Percentiles rank a stretch among this genome's conserved stretches.
Conservation (phyloP, 164 flowering plant species). For the Pachysandra terminalis region DNA sequence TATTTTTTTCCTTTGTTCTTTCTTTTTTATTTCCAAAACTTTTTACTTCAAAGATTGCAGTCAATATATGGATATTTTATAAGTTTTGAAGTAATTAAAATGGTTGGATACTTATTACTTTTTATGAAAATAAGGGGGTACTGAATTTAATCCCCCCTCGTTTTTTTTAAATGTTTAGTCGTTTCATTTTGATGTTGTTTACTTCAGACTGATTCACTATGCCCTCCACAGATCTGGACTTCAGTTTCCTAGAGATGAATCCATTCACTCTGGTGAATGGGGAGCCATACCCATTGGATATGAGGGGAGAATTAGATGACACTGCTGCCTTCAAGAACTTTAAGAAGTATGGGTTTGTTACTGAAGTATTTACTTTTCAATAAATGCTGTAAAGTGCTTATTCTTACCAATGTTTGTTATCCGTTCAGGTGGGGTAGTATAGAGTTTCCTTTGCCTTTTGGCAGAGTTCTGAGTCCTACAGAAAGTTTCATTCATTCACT, state of each 20-base stretch:
- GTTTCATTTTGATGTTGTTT: background rate
- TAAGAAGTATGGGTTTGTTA: slow-evolving; percentile 49
- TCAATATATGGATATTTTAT: background rate
- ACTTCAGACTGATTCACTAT: background rate
- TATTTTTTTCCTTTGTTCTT: background rate
- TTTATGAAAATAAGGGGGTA: too few species aligned
- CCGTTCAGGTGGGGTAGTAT: slow-evolving; percentile 11
- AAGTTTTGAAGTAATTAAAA: background rate
- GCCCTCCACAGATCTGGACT: slow-evolving; percentile 64
- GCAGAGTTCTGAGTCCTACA: slow-evolving; percentile 10
- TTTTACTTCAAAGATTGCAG: background rate
- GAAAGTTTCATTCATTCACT: slow-evolving; percentile 10
- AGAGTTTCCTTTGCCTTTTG: slow-evolving; percentile 11
- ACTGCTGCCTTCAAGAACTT: slow-evolving; percentile 94
- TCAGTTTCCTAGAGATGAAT: slow-evolving; percentile 90
- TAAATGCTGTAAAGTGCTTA: background rate
- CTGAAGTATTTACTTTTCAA: background rate
- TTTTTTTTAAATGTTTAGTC: background rate
- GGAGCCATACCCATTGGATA: slow-evolving; percentile 84
- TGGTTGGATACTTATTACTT: background rate
- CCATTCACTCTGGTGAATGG: slow-evolving; percentile 85
- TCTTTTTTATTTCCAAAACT: background rate
- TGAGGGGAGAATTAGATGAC: slow-evolving; percentile 93
- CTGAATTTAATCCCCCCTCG: too few species aligned
- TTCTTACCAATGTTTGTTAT: background rate